Evolutionary conservation across 805 yeast species (phyloP), one percentile per base, ranked within the genome.

Genomic region (Suhomyces faveliae): DNA sequence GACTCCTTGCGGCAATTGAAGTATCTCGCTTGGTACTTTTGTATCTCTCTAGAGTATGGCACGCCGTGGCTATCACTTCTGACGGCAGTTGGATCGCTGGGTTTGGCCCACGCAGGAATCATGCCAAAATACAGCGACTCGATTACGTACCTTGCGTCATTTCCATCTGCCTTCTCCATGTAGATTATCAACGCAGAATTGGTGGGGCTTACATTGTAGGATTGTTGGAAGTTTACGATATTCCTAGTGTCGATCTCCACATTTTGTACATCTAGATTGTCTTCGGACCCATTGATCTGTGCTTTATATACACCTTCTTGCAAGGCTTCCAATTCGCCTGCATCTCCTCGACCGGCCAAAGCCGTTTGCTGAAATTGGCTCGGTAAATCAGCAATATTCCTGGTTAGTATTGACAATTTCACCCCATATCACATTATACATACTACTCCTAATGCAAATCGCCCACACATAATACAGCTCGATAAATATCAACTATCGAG

Each of bases 121-220:
- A 89, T 66, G 0, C 96, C 94, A 87, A 96, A 90, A 41, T 76
- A 78, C 94, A 88, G 87, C 39, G 76, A 74, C 47, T 78, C 77
- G 22, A 70, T 48, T 0, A 56, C 45, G 44, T 63, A 71, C 12
- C 50, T 47, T 21, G 43, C 25, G 11, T 48, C 50, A 1, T 40
- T 35, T 33, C 42, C 40, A 7, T 42, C 37, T 1, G 43, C 38
- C 10, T n/a, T n/a, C n/a, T 40, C 41, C 55, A 57, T 50, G 46
- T 58, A 68, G 13, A 60, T 51, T 51, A 76, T 45, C 63, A 82
- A 35, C 73, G 86, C 80, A 11, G 52, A 54, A 33, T 70, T 67
- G 3, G 87, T 82, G 0, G 92, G 94, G 0, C 83, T 80, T 1
- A 86, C 71, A 53, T 86, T 85, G 59, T 75, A 84, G 6, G 82